Base-by-base conservation (phyloP, 2,329 filamentous ascomycete genomes). In the Alternaria sp. region DNA sequence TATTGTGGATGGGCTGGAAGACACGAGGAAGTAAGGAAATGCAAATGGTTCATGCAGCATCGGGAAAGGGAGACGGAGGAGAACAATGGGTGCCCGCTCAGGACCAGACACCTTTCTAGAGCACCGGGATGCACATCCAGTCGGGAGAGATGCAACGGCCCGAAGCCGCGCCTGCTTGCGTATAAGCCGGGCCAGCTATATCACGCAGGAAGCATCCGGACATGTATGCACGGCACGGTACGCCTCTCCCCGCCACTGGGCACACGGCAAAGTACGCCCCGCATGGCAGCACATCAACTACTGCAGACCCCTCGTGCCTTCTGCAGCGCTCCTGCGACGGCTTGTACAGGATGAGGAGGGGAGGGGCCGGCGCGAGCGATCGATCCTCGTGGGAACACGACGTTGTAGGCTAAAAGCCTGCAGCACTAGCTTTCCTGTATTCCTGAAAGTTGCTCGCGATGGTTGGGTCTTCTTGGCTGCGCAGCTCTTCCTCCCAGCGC, bases 391-490 rank as follows among this genome's bases (percentile, higher is more conserved):
- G 18, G 49, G 20, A 41, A 41, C n/a, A 41, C 15, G 9, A 37
- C 49, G 33, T 11, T 53, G 60, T 56, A 67, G 66, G 60, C 61
- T 74, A 76, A 61, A 68, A 69, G 41, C 70, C 74, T 20, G 72
- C 75, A 37, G 71, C 69, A 8, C 75, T 69, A 68, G 80, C 83
- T 66, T 81, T 79, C 58, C 83, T 74, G 71, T 84, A 85, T 70
- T 85, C 82, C 69, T 84, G 81, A 68, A 85, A 84, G 6, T 72
- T 77, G 71, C 60, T 76, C 62, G 57, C 73, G 63, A 60, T 55
- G 30, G 71, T 33, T 25, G 66, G 58, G 45, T 76, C 63, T 61
- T 77, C 75, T 50, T 75, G 71, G 56, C 69, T 66, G 25, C 75
- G 72, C 50, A 78, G 71, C 65, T 77, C 72, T 43, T 80, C 78